These are phyloP conservation scores for Coprinellus aureogranulatus DNA, from an alignment of 768 basidiomycete genomes.

Conservation along the genomic window DNA sequence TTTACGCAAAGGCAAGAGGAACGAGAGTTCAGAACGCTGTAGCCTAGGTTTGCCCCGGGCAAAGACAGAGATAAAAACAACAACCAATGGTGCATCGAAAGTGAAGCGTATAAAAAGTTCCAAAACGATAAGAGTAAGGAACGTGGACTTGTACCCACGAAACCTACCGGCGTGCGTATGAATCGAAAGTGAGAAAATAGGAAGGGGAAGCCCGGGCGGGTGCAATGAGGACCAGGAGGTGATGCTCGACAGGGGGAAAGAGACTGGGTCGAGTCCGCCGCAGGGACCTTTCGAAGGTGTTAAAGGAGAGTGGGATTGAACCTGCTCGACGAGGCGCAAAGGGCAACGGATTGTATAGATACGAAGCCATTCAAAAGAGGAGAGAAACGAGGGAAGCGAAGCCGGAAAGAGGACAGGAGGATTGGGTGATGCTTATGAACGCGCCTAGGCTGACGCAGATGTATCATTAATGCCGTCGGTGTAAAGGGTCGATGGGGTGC, in stretches of 20 bases:
- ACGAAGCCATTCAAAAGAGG: conserved; percentile 8
- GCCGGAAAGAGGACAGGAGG: no score
- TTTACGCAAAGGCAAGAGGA: no score
- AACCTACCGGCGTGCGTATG: conserved; percentile 1
- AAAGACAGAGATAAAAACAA: no score
- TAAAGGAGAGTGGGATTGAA: conserved; percentile 6
- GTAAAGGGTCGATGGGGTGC: background rate
- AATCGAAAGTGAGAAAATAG: background rate
- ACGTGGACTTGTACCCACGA: background rate
- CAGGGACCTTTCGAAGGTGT: conserved; percentile 5
- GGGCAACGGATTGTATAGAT: background rate
- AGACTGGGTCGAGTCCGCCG: background rate
- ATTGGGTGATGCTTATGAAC: background rate
- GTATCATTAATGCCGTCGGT: background rate
- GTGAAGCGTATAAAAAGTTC: no score
- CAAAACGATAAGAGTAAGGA: no score
- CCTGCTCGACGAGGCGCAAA: conserved; percentile 5
- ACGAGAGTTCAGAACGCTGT: no score
- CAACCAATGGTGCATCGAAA: no score
- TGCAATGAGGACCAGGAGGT: no score
- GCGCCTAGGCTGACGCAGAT: no score
- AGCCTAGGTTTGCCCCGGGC: conserved; percentile 1
- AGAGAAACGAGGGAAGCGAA: background rate
- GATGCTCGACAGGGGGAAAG: no score
- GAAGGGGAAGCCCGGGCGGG: background rate